Base-by-base conservation (phyloP, 768 basidiomycete species). In the Agrocybe chaxingu region DNA sequence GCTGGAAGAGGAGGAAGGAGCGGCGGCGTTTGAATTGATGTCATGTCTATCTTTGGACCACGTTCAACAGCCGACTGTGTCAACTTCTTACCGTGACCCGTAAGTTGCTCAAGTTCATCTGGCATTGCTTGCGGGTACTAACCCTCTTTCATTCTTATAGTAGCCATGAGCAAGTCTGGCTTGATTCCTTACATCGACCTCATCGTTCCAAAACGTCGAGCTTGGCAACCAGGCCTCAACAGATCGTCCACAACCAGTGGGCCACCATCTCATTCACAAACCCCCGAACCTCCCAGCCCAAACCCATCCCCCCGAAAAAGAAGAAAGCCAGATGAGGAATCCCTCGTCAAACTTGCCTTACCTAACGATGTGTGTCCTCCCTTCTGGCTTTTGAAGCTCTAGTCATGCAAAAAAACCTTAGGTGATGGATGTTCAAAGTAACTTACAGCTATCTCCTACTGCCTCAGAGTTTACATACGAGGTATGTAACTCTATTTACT, bases 11-110 rank as follows among this genome's bases (percentile, higher is more conserved):
- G 50, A 61, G 60, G 58, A 64, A 65, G 61, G 60, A 32, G 42
- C 47, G 57, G 64, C 69, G 67, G 70, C 62, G 72, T 71, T 71
- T 72, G 62, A 71, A 73, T 55, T 65, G 50, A 53, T 49, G 52
- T 16, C 43, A 44, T 49, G 51, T 32, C 43, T 45, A 51, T 33
- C 52, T 49, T 48, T 47, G 30, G 35, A 45, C 44, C 38, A 33
- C 45, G 48, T 30, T 40, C 32, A 10, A 11, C 29, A 42, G 41
- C 19, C 41, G 41, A 24, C 24, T 24, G 24, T 24, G 24, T 24
- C 24, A 24, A 24, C 24, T 24, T 24, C 24, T 24, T 24, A 3
- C 24, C 3, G 24, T 24, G 24, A 24, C 24, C 24, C 24, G 24
- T 24, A 5, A 3, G 24, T 24, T 24, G 24, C 24, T 24, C 24